Percentiles rank a stretch among this genome's conserved stretches.
phyloP scores from a whole-genome alignment of 2,329 filamentous ascomycete species.

The Coniochaeta ligniaria region DNA sequence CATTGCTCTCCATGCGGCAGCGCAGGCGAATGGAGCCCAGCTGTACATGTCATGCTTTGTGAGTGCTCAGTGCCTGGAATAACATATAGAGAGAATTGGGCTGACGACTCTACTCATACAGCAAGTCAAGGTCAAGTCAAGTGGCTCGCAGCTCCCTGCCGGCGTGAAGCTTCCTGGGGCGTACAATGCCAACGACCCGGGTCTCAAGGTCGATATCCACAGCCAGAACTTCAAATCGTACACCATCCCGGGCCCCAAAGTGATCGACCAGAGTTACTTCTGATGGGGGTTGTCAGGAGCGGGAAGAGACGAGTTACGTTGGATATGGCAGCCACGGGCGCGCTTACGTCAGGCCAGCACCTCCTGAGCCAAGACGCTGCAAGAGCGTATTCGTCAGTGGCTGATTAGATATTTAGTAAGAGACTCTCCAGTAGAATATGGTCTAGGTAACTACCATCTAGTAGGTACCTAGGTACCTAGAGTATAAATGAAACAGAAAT shows the following conservation, averaged over 20 bases:
- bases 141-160: conserved; percentile 31
- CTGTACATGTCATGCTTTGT: conserved; percentile 18
- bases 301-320: neutral
- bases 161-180: conserved; percentile 39
- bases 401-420: neutral
- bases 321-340: neutral
- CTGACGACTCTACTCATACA: conserved; percentile 1
- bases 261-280: conserved; percentile 17
- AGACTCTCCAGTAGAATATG: neutral
- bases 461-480: neutral
- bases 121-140: conserved; percentile 37
- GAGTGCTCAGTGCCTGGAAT: conserved; percentile 2
- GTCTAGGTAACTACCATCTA: neutral
- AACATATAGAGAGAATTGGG: neutral
- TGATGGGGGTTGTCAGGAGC: neutral
- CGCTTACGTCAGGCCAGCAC: neutral
- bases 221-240: conserved; percentile 24
- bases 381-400: neutral
- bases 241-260: conserved; percentile 28
- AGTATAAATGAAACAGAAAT: too few relatives aligned
- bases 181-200: conserved; percentile 37
- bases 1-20: conserved; percentile 33
- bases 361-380: neutral
- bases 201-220: conserved; percentile 40
- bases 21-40: conserved; percentile 15